These are phyloP conservation scores for Plantago elongata DNA, from an alignment of 257 asterid species.

Conservation along the genomic window DNA sequence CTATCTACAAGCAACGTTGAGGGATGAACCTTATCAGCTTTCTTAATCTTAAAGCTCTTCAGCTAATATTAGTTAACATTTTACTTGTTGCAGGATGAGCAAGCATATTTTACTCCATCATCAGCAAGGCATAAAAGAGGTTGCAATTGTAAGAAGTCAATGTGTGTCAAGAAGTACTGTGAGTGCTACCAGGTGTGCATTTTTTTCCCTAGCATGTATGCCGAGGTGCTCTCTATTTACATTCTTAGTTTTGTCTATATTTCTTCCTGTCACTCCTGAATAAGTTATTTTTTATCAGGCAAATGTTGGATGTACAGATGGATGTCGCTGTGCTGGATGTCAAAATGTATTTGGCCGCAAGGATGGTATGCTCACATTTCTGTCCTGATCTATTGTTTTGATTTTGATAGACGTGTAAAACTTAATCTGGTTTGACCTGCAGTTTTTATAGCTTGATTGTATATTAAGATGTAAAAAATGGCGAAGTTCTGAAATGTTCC, in stretches of 20 bases:
- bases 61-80: conserved; percentile 13
- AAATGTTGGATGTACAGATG: conserved; percentile 77
- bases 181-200: conserved; percentile 80
- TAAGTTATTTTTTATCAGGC: conserved; percentile 36
- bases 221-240: background rate
- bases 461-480: too few relatives aligned
- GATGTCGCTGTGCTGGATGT: conserved; percentile 89
- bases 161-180: conserved; percentile 76
- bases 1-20: conserved; percentile 34
- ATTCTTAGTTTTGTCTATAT: background rate
- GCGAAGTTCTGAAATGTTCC: too few relatives aligned
- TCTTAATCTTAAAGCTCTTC: conserved; percentile 6
- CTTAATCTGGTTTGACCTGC: too few relatives aligned
- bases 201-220: conserved; percentile 2
- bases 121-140: conserved; percentile 80
- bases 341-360: conserved; percentile 58
- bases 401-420: background rate
- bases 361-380: conserved; percentile 45
- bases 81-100: conserved; percentile 41
- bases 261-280: conserved; percentile 8
- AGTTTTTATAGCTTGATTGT: too few relatives aligned
- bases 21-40: conserved; percentile 31
- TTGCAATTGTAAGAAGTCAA: conserved; percentile 87
- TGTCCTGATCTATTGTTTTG: background rate
- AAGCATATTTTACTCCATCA: conserved; percentile 39